phyloP scores from a whole-genome alignment of 305 asterid genomes.

The Rubia balearica region DNA sequence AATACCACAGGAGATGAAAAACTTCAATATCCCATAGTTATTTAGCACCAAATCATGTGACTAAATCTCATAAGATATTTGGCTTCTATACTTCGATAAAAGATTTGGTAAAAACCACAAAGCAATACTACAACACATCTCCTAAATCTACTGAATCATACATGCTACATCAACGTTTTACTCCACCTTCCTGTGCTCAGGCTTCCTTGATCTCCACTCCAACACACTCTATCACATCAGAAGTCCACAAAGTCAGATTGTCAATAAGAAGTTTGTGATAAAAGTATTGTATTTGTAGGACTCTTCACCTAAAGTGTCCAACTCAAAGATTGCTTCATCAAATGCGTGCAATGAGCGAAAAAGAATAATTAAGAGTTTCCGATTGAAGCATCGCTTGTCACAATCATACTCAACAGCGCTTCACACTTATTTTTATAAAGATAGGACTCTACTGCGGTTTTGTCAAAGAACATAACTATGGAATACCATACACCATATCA shows the following conservation, averaged over 20 bases:
- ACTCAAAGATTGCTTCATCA: slow-evolving; percentile 28
- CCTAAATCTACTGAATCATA: slow-evolving; percentile 12
- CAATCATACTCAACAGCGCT: neutral
- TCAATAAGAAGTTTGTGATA: slow-evolving; percentile 29
- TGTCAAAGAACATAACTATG: neutral
- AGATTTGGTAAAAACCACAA: neutral
- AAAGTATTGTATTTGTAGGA: slow-evolving; percentile 30
- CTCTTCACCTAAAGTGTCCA: slow-evolving; percentile 32
- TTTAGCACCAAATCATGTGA: slow-evolving; percentile 1
- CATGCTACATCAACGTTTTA: neutral
- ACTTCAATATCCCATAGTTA: neutral
- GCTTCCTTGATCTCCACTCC: slow-evolving; percentile 27
- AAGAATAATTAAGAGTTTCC: neutral
- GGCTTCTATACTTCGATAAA: slow-evolving; percentile 8
- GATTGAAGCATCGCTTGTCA: neutral
- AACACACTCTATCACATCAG: slow-evolving; percentile 24
- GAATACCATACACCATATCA: neutral
- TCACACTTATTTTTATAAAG: neutral
- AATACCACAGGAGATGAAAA: neutral
- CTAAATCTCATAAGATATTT: neutral
- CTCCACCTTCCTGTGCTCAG: slow-evolving; percentile 10
- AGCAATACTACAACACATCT: slow-evolving; percentile 5
- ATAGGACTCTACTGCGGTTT: neutral
- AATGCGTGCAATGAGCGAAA: slow-evolving; percentile 19
- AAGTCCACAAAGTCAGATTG: slow-evolving; percentile 30